These are phyloP conservation scores for Phytopythium ostracodes DNA, from an alignment of 352 stramenopile genomes.

Conservation along the genomic window DNA sequence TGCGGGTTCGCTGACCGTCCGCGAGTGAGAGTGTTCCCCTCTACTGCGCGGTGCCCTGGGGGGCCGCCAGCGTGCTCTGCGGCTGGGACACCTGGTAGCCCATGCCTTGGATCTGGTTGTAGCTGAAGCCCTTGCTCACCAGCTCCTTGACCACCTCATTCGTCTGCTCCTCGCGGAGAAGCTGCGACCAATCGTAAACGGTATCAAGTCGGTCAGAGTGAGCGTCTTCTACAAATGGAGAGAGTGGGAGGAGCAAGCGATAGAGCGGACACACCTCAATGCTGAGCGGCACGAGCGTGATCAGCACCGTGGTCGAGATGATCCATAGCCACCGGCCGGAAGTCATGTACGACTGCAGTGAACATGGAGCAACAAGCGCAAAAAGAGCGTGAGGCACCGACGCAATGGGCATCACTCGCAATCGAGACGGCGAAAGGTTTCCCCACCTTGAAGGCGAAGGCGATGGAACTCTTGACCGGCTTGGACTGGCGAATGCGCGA, in stretches of 20 bases:
- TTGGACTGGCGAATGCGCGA: slow-evolving; percentile 62
- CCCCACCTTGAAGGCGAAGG: slow-evolving; percentile 49
- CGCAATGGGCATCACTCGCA: too few species aligned
- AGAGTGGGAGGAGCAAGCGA: too few species aligned
- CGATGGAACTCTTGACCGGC: slow-evolving; percentile 54
- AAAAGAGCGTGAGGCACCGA: background rate
- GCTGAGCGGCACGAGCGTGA: slow-evolving; percentile 81
- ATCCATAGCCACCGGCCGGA: slow-evolving; percentile 77
- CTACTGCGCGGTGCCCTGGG: slow-evolving; percentile 45
- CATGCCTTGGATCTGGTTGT: slow-evolving; percentile 84
- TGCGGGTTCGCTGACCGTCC: background rate
- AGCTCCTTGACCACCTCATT: slow-evolving; percentile 84
- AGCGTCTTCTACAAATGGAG: background rate
- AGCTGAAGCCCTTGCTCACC: slow-evolving; percentile 75
- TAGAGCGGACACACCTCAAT: slow-evolving; percentile 55
- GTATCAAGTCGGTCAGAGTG: background rate
- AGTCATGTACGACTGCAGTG: slow-evolving; percentile 42
- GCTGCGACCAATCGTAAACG: slow-evolving; percentile 21
- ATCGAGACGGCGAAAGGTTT: background rate
- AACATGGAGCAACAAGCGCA: slow-evolving; percentile 6
- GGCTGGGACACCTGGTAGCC: slow-evolving; percentile 69
- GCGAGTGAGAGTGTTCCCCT: background rate
- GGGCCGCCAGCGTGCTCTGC: slow-evolving; percentile 54
- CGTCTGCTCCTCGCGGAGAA: slow-evolving; percentile 79
- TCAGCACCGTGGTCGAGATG: slow-evolving; percentile 76